Conservation (phyloP, 2,329 filamentous ascomycete species). For the Cercospora zeina region DNA sequence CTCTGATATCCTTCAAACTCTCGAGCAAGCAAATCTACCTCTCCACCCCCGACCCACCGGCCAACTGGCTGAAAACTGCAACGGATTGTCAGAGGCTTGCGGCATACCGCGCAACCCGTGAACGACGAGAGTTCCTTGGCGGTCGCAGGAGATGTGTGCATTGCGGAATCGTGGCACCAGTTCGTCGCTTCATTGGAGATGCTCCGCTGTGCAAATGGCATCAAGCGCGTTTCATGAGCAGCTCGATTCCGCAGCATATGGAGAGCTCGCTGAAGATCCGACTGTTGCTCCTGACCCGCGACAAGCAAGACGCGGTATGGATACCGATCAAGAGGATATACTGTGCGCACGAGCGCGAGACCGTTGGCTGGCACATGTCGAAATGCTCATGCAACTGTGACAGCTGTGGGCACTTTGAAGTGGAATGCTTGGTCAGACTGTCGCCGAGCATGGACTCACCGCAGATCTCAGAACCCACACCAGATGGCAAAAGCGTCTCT, state of each 20-base stretch:
- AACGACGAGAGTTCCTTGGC: slow-evolving; percentile 25
- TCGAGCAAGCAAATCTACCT: slow-evolving; percentile 39
- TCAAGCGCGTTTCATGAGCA: slow-evolving; percentile 30
- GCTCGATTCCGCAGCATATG: slow-evolving; percentile 21
- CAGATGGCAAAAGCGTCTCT: slow-evolving; percentile 20
- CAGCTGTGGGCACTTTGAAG: slow-evolving; percentile 28
- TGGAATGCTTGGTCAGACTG: slow-evolving; percentile 28
- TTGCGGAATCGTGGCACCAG: slow-evolving; percentile 26
- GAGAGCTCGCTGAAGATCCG: slow-evolving; percentile 25
- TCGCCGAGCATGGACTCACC: slow-evolving; percentile 19
- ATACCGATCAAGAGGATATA: slow-evolving; percentile 24
- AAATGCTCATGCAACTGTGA: slow-evolving; percentile 28
- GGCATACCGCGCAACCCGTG: slow-evolving; percentile 29
- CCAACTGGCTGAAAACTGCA: slow-evolving; percentile 27
- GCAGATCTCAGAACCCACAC: slow-evolving; percentile 18
- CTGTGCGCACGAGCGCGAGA: slow-evolving; percentile 28
- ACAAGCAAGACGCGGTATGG: slow-evolving; percentile 23
- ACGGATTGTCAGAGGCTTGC: slow-evolving; percentile 33
- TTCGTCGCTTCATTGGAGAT: slow-evolving; percentile 22
- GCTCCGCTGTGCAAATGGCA: slow-evolving; percentile 33
- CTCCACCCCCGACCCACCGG: slow-evolving; percentile 22
- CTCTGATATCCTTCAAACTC: slow-evolving; percentile 44
- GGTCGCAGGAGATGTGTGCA: slow-evolving; percentile 33
- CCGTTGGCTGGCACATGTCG: slow-evolving; percentile 25
- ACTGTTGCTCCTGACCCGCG: slow-evolving; percentile 17